A percentile compares a stretch with the other conserved stretches of the same genome.
phyloP scores from a whole-genome alignment of 2,329 filamentous ascomycete genomes.

The Harringtonia lauricola region DNA sequence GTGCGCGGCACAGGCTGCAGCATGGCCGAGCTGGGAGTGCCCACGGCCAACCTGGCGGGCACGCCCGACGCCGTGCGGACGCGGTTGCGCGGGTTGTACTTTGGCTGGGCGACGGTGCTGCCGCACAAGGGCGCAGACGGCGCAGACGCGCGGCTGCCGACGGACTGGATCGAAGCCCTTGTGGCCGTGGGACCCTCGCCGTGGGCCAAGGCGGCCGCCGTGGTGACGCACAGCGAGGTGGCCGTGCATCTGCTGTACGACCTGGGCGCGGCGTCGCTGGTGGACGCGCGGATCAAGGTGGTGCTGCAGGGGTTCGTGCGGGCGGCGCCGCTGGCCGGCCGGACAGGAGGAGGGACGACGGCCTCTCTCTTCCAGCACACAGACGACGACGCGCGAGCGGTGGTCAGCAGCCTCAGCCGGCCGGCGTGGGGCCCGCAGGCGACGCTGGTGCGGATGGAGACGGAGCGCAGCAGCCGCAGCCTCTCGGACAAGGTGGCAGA shows the following conservation, averaged over 20 bases:
- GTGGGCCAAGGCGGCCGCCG: constrained; percentile 29
- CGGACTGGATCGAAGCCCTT: constrained; percentile 47
- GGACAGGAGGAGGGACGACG: too few species aligned
- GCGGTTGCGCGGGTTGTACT: constrained; percentile 50
- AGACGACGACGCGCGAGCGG: constrained; percentile 28
- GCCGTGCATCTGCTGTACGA: constrained; percentile 42
- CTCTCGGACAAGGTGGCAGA: constrained; percentile 35
- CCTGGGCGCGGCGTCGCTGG: constrained; percentile 30
- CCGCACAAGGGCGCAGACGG: constrained; percentile 8
- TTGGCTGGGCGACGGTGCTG: constrained; percentile 47
- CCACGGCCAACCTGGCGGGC: constrained; percentile 41
- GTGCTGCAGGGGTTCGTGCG: constrained; percentile 51
- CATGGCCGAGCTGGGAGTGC: constrained; percentile 29
- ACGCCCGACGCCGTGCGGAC: constrained; percentile 41
- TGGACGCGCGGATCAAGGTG: constrained; percentile 35
- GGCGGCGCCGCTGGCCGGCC: constrained; percentile 17
- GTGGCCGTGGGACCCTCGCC: constrained; percentile 43
- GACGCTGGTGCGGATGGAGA: constrained; percentile 26
- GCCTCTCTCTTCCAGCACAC: constrained; percentile 13
- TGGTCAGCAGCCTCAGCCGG: constrained; percentile 34
- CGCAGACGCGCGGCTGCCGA: constrained; percentile 18
- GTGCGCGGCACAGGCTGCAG: constrained; percentile 31
- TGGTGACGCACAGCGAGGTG: constrained; percentile 20
- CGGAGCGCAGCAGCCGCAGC: constrained; percentile 28
- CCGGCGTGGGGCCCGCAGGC: constrained; percentile 31